Evolutionary conservation across 1,139 yeast species (phyloP), one percentile per base, ranked within the genome.

Genomic region (Cylindricascospora bacillispora): DNA sequence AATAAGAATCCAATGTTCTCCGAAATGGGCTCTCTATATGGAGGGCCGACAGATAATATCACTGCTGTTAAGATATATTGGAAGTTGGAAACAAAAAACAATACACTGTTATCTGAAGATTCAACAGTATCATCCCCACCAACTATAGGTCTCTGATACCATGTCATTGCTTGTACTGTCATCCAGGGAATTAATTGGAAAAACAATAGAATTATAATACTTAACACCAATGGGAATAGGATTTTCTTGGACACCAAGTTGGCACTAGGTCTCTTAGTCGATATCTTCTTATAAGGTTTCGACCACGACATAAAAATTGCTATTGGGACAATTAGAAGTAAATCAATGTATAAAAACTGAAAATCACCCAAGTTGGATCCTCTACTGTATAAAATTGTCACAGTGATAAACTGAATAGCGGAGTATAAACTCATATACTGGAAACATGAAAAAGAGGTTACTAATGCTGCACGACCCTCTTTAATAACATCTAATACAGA

Each of bases 251-350:
- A 81, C 1, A 89, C 93, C 37, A 89, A 62, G 52, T 89, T 89
- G 1, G 98, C 95, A 1, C 93, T 81, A 3, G 99, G 98, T 32
- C 94, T 67, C 49, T 85, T 86, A 22, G 62, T 56, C 10, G 71
- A 70, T 17, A 89, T 59, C 18, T 49, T 55, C 2, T 65, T 62
- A 47, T 62, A 77, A 0, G 99, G 93, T 46, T 76, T 73, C 1
- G 95, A 75, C 95, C 98, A 86, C 5, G 97, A 86, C 98, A 92
- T 79, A 57, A 85, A 85, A 6, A 89, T 74, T 1, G 98, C 98
- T 47, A 89, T 70, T 4, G 99, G 99, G 34, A 89, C 67, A 44
- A 89, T 92, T 51, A 89, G 62, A 39, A 81, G 72, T 53, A 89
- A 57, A 57, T 89, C 99, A 55, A 89, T 89, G 70, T 86, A 85